Evolutionary conservation across 1,284 basidiomycete species (phyloP).

Genomic region (Tilletiopsis washingtonensis): DNA sequence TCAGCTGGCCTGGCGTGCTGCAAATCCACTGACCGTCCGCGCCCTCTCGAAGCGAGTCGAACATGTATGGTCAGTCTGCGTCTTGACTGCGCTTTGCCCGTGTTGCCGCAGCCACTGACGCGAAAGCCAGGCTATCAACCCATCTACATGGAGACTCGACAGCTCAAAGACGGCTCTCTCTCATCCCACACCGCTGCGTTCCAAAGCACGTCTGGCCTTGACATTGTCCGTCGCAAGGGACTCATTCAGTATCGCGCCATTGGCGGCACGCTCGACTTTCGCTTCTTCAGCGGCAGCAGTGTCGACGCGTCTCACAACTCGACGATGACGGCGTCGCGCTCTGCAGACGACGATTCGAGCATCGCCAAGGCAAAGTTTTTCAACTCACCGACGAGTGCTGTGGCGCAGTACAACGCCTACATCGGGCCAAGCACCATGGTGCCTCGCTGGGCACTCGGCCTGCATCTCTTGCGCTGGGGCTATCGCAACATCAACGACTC

Average conservation of each 20-base stretch:
- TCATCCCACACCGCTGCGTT: constrained; percentile 18
- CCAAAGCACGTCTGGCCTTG: constrained; percentile 27
- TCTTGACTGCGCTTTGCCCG: too few relatives aligned
- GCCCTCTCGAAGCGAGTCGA: too few relatives aligned
- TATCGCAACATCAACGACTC: constrained; percentile 23
- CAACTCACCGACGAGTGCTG: constrained; percentile 23
- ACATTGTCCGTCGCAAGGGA: constrained; percentile 20
- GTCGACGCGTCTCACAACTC: neutral
- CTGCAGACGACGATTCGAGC: neutral
- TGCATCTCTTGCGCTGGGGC: constrained; percentile 36
- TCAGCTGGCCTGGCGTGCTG: too few relatives aligned
- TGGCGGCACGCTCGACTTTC: constrained; percentile 31
- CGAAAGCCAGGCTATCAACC: constrained; percentile 65
- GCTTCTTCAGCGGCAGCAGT: constrained; percentile 22
- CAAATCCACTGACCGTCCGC: too few relatives aligned
- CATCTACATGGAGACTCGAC: constrained; percentile 61
- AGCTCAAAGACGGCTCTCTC: constrained; percentile 47
- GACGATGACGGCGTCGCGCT: neutral
- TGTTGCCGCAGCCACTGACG: too few relatives aligned
- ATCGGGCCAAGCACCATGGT: constrained; percentile 21
- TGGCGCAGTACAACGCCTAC: constrained; percentile 29
- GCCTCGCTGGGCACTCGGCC: constrained; percentile 29
- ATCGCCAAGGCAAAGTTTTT: too few relatives aligned
- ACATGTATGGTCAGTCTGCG: too few relatives aligned
- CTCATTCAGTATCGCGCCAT: constrained; percentile 32